Base-by-base conservation (phyloP, 2,329 filamentous ascomycete genomes). In the Diaporthe helianthi region DNA sequence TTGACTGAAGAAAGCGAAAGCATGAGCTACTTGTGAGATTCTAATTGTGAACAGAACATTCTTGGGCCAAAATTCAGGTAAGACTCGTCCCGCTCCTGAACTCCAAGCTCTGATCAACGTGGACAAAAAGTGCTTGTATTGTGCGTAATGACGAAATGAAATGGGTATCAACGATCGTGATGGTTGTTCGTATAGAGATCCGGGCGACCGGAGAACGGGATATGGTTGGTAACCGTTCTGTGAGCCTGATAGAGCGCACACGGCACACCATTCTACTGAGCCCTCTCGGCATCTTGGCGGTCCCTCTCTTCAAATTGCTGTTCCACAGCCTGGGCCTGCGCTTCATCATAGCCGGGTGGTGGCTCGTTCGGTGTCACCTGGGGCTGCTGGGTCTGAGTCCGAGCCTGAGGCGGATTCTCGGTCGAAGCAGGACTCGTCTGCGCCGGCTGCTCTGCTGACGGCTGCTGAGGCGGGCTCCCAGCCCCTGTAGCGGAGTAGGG, bases 301-400 rank as follows among this genome's bases (percentile, higher is more conserved):
- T 94, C 85, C 71, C 91, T 92, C 74, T 93, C 89, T 77, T 93
- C 88, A 26, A 90, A 80, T 63, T 81, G 83, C 76, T 83, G 87
- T 71, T 81, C 84, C 33, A 90, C 79, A 33, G 87, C 87, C 74
- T 90, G 88, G n/a, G 86, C 89, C 79, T 98, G 95, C 33, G 93
- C 92, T 79, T 97, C 93, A 76, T 98, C 94, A 77, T 98, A 98
- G 44, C 90, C 92, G 61, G 95, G 95, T 58, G 95, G 95, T 6
- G 94, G 93, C 77, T 96, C 94, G 80, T 90, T 76, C 75, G 93
- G 80, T 82, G 79, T 82, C 31, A 74, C 75, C 68, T 79, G 79
- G 51, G 75, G 72, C 65, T 74, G 73, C 64, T 78, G 76, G 1
- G 46, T 63, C 55, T 22, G 72, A 33, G 22, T 71, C 66, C 41